Evolutionary conservation across 768 basidiomycete species (phyloP).

Genomic region (Panaeolus cyanescens): DNA sequence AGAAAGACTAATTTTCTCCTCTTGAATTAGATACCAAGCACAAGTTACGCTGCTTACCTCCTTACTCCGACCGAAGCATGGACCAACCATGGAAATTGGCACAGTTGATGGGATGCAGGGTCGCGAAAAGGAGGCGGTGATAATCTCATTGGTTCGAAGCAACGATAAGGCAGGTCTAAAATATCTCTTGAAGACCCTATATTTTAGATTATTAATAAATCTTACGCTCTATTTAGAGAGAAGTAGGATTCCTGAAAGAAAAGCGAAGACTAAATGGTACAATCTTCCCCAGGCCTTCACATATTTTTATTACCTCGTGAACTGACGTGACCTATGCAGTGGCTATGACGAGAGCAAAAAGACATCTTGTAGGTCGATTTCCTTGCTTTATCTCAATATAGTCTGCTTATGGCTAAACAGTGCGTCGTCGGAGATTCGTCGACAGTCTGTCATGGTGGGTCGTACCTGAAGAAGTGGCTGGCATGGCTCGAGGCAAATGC

Average conservation of each 20-base stretch:
- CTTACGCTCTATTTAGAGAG: conserved; percentile 50
- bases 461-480: conserved; percentile 89
- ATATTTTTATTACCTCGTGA: neutral
- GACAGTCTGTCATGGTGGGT: conserved; percentile 83
- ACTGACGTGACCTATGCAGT: conserved; percentile 40
- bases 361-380: conserved; percentile 70
- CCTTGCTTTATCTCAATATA: neutral
- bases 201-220: neutral
- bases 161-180: conserved; percentile 65
- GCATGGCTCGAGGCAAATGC: conserved; percentile 88
- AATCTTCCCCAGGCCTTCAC: conserved; percentile 15
- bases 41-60: conserved; percentile 87
- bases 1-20: neutral
- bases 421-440: conserved; percentile 94
- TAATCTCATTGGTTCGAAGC: conserved; percentile 91
- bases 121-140: conserved; percentile 91
- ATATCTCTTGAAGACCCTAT: neutral
- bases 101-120: conserved; percentile 98
- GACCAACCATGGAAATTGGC: conserved; percentile 79
- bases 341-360: conserved; percentile 89
- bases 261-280: conserved; percentile 86
- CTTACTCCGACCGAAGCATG: conserved; percentile 71
- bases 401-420: conserved; percentile 35
- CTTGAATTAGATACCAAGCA: conserved; percentile 86
- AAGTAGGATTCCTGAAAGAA: conserved; percentile 95